Conservation (phyloP, 345 rosid genomes). For the Corchorus capsularis region DNA sequence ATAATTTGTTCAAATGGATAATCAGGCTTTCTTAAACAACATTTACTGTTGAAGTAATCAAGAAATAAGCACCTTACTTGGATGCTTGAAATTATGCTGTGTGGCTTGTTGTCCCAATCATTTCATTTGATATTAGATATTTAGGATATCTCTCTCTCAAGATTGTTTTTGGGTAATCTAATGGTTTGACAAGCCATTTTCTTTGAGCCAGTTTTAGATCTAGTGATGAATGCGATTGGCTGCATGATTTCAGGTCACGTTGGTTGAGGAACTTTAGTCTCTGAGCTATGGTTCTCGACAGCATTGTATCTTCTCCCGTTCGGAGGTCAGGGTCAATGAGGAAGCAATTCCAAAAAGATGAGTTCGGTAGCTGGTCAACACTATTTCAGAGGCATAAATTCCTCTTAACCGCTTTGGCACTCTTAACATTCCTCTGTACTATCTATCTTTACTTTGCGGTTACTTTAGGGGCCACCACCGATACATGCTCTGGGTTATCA, state of each 20-base stretch:
- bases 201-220: neutral
- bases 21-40: neutral
- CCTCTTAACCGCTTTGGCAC: constrained; percentile 77
- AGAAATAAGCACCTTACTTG: too few species aligned
- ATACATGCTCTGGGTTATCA: constrained; percentile 66
- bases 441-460: constrained; percentile 89
- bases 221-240: neutral
- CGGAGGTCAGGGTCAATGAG: constrained; percentile 65
- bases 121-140: neutral
- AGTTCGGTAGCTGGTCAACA: constrained; percentile 77
- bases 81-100: too few species aligned
- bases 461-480: constrained; percentile 59
- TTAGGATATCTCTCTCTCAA: neutral
- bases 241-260: constrained; percentile 25
- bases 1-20: neutral
- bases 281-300: constrained; percentile 69
- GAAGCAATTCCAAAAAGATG: constrained; percentile 68
- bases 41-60: too few species aligned
- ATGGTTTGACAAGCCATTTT: neutral
- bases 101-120: neutral
- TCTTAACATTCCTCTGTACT: constrained; percentile 80
- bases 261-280: constrained; percentile 5
- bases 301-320: constrained; percentile 68
- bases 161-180: neutral
- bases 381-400: constrained; percentile 78